Evolutionary conservation across 2,329 filamentous ascomycete genomes (phyloP).

Genomic region (Hypoxylon sp.): DNA sequence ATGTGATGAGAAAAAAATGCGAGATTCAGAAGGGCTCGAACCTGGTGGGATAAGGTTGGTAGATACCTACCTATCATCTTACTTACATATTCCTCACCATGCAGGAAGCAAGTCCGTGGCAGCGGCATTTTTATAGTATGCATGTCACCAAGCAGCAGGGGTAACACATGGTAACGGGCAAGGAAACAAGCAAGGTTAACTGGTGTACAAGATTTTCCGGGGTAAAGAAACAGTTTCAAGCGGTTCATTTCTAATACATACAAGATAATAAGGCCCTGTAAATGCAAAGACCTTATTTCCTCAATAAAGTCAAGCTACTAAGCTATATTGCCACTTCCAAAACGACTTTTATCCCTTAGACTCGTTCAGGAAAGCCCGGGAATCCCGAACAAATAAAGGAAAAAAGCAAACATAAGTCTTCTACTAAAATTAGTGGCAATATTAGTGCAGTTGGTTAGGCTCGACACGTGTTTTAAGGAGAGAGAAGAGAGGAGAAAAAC

Average conservation of each 20-base stretch:
- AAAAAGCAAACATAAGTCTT: conserved; percentile 9
- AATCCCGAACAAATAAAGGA: neutral
- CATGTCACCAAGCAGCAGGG: conserved; percentile 52
- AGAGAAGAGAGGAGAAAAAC: neutral
- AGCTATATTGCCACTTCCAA: neutral
- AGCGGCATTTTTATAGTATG: conserved; percentile 41
- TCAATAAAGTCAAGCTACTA: neutral
- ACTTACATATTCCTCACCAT: conserved; percentile 37
- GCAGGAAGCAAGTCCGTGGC: conserved; percentile 45
- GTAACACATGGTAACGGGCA: conserved; percentile 53
- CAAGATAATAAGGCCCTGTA: conserved; percentile 19
- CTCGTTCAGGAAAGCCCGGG: conserved; percentile 3
- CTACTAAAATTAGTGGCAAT: conserved; percentile 1
- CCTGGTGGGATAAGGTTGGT: conserved; percentile 9
- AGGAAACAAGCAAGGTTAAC: conserved; percentile 42
- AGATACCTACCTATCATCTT: conserved; percentile 1
- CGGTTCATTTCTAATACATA: conserved; percentile 10
- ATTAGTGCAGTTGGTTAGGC: conserved; percentile 8
- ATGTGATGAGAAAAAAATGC: neutral
- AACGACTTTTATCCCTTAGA: neutral
- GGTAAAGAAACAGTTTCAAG: conserved; percentile 39
- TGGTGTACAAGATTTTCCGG: conserved; percentile 37
- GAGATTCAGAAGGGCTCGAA: conserved; percentile 5
- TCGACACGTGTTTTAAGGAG: conserved; percentile 26
- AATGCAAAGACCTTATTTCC: conserved; percentile 7